Base-by-base conservation (phyloP, 441 rosid genomes). In the Populus trichocarpa region DNA sequence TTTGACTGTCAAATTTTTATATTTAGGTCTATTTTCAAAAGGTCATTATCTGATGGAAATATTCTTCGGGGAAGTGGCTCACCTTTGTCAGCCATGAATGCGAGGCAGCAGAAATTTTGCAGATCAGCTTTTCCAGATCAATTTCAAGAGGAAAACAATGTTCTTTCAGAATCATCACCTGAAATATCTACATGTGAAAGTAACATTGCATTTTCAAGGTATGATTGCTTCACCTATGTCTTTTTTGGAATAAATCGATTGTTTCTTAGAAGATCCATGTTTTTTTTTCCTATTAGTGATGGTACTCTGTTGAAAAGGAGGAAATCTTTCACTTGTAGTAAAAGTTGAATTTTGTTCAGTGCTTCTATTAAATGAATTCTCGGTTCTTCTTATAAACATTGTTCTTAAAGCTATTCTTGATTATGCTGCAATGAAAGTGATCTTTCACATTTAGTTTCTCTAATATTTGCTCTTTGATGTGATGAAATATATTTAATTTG, bases 11-110 rank as follows among this genome's bases (percentile, higher is more conserved):
- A 69, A 74, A 50, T 78, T 79, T 74, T 77, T 71, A 75, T 74
- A 75, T 85, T 78, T 84, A 96, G 98, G 90, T 86, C 91, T 76
- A 76, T 83, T 80, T 88, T 90, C 84, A 90, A 91, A 83, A 89
- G 98, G 85, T 95, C 93, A 83, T 88, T 91, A 70, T 97, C 98
- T 26, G 99, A 90, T 87, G 99, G 99, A 83, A 95, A 90, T 84
- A 86, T 95, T 76, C 91, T 93, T 78, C 91, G 35, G 35, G 88
- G 79, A 81, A 86, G 84, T 70, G 53, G 69, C 68, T 83, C 91
- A 22, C 85, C 93, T 11, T 79, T 91, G 83, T 85, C 89, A 23
- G 84, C 87, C 57, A 74, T 84, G 76, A 83, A 88, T 80, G 84
- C 66, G 74, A 85, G 86, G 78, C 86, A 71, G 69, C 89, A 86